Base-by-base conservation (phyloP, 768 basidiomycete genomes). In the Rhizopogon salebrosus region DNA sequence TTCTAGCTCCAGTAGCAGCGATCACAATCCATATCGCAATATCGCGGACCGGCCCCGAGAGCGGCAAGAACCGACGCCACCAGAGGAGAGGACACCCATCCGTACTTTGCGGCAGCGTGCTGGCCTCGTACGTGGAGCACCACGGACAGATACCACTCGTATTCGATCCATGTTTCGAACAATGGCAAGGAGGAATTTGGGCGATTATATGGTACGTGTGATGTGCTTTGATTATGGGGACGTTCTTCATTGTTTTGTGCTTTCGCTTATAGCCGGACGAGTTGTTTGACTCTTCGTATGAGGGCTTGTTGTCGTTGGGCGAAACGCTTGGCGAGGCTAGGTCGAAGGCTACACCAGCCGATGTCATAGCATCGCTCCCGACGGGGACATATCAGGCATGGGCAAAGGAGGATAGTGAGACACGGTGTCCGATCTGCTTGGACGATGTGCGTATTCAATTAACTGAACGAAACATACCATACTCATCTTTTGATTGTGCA, bases 341-440 rank as follows among this genome's bases (percentile, higher is more conserved):
- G 58, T 80, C 87, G 0, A 80, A 76, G 24, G 77, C 77, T 20
- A 87, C 86, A 1, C 83, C 88, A 2, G 75, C 77, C 1, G 71
- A 83, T 7, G 73, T 89, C 27, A 70, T 92, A 42, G 67, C 79
- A 11, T 70, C 75, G 0, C 68, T 91, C 48, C 83, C 87, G 18
- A 80, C 73, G 14, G 84, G 75, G 0, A 64, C 72, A 20, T 91
- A 83, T 65, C 80, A 79, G 58, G 87, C 89, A 29, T 90, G 87
- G 85, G 77, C 75, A 41, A 80, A 72, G 6, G 64, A 74, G 1
- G 84, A 84, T 36, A 82, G 83, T 51, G 89, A 92, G 57, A 72
- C 79, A 51, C 77, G 88, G 41, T 92, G 90, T 66, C 89, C 90
- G 2, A 92, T 92, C 49, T 92, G 90, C 62, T 68, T 92, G 57